Evolutionary conservation across 2,329 filamentous ascomycete genomes (phyloP).

Genomic region (Pseudogymnoascus sp.): DNA sequence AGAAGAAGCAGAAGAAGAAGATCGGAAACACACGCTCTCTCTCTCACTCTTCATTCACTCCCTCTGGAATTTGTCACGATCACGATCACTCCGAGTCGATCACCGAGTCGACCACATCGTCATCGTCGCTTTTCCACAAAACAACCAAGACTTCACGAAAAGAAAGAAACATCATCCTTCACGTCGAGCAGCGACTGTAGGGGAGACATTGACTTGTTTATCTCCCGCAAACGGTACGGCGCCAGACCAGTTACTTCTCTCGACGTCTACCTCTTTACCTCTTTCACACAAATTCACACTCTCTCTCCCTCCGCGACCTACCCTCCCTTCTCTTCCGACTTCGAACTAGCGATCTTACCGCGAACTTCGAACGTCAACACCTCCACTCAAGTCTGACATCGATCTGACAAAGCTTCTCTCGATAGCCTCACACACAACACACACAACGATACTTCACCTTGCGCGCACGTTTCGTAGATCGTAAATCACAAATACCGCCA

Average conservation of each 20-base stretch:
- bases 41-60: not conserved
- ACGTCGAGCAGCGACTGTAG: conserved; percentile 47
- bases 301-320: not conserved
- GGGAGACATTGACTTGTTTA: conserved; percentile 98
- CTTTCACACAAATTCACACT: conserved; percentile 8
- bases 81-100: not conserved
- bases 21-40: not conserved
- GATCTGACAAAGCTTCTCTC: conserved; percentile 14
- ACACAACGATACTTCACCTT: not conserved
- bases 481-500: conserved; percentile 21
- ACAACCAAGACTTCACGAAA: conserved; percentile 16
- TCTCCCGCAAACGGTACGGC: conserved; percentile 71
- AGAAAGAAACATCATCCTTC: conserved; percentile 14
- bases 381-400: conserved; percentile 18
- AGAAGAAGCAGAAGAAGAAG: not conserved
- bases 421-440: conserved; percentile 14
- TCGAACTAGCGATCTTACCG: not conserved
- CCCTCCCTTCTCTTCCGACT: conserved; percentile 9
- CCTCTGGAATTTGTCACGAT: conserved; percentile 11
- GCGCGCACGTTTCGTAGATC: conserved; percentile 1
- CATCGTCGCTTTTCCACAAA: conserved; percentile 22
- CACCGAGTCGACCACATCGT: conserved; percentile 15
- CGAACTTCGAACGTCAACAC: conserved; percentile 18
- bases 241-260: conserved; percentile 18
- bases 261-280: conserved; percentile 17